Evolutionary conservation across 768 basidiomycete genomes (phyloP).

Genomic region (Agrocybe chaxingu): DNA sequence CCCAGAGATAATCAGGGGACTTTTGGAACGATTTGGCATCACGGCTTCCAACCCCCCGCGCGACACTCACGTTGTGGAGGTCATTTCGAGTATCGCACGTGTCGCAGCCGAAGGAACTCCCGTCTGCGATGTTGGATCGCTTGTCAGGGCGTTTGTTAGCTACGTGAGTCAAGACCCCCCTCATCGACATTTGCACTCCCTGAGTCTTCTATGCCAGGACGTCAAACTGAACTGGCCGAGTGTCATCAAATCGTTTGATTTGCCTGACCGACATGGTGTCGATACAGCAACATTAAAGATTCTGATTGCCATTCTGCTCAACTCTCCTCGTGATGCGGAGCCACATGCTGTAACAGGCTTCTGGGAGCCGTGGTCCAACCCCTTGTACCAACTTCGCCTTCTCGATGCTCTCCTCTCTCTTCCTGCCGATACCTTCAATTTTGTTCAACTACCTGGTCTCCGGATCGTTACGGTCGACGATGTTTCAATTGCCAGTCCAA

Average conservation of each 20-base stretch:
- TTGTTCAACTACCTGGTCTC: slow-evolving; percentile 81
- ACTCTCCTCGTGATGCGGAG: slow-evolving; percentile 73
- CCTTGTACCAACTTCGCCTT: slow-evolving; percentile 80
- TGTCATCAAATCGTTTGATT: slow-evolving; percentile 85
- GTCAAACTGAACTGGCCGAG: slow-evolving; percentile 73
- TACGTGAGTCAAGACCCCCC: slow-evolving; percentile 51
- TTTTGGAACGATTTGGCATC: slow-evolving; percentile 74
- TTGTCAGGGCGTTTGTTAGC: slow-evolving; percentile 70
- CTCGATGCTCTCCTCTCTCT: slow-evolving; percentile 87
- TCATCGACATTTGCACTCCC: not conserved
- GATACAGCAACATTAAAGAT: slow-evolving; percentile 89
- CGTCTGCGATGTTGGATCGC: slow-evolving; percentile 70
- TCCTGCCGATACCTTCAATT: slow-evolving; percentile 88
- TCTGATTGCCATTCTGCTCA: slow-evolving; percentile 82
- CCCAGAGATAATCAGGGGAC: slow-evolving; percentile 61
- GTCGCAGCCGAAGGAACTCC: slow-evolving; percentile 69
- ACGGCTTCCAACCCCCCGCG: slow-evolving; percentile 68
- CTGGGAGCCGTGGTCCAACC: slow-evolving; percentile 84
- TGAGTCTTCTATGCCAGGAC: slow-evolving; percentile 39
- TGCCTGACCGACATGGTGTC: slow-evolving; percentile 76
- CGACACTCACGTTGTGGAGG: slow-evolving; percentile 68
- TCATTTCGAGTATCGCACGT: slow-evolving; percentile 63
- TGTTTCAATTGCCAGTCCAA: slow-evolving; percentile 78
- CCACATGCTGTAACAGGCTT: slow-evolving; percentile 82
- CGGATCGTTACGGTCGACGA: slow-evolving; percentile 88